These are phyloP conservation scores for Daldinia loculata DNA, from an alignment of 495 filamentous ascomycete species.

Conservation along the genomic window DNA sequence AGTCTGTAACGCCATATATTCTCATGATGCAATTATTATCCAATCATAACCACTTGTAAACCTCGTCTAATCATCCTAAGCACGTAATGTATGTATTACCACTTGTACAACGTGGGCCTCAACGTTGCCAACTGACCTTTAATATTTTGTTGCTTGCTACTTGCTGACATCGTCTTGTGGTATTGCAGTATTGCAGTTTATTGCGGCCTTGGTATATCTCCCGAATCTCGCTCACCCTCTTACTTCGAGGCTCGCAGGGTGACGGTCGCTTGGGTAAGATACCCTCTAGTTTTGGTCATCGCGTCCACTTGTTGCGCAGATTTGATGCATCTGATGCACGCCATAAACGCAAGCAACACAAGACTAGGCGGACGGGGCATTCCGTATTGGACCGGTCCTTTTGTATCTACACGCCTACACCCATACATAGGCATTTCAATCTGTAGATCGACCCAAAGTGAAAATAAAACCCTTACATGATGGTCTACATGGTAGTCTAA, in stretches of 20 bases:
- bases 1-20: neutral
- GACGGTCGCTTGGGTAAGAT: slow-evolving; percentile 35
- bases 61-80: neutral
- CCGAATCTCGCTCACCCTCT: slow-evolving; percentile 13
- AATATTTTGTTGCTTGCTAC: neutral
- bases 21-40: neutral
- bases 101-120: neutral
- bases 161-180: neutral
- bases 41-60: neutral
- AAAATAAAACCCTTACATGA: neutral
- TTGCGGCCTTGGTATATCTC: neutral
- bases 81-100: slow-evolving; percentile 3
- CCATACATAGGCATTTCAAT: neutral
- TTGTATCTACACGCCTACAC: neutral
- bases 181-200: neutral
- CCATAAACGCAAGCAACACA: slow-evolving; percentile 23
- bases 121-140: neutral
- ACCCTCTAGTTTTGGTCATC: slow-evolving; percentile 19
- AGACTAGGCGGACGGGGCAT: slow-evolving; percentile 8
- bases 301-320: slow-evolving; percentile 9
- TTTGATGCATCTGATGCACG: slow-evolving; percentile 12
- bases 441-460: neutral
- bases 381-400: slow-evolving; percentile 9
- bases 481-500: neutral
- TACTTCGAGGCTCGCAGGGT: slow-evolving; percentile 14